These are phyloP conservation scores for Backusella tuberculispora DNA, from an alignment of 192 early-diverging fungal species.

Conservation along the genomic window DNA sequence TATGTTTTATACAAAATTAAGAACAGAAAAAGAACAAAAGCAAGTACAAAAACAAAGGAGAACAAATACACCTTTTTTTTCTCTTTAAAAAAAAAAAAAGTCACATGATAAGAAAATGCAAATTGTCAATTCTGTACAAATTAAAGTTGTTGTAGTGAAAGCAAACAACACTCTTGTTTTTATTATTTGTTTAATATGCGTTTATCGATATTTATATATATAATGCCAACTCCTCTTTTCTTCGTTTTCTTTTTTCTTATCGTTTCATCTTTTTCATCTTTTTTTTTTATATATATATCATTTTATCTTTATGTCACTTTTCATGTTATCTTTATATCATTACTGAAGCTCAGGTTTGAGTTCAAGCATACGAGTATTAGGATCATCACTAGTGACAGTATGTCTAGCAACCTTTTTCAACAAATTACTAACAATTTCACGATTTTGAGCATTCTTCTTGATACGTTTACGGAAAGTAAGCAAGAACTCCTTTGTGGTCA, in stretches of 20 bases:
- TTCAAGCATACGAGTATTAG: conserved; percentile 36
- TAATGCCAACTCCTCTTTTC: no score
- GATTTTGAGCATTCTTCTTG: conserved; percentile 53
- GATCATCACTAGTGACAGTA: conserved; percentile 30
- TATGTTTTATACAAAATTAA: not conserved
- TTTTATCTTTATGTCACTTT: no score
- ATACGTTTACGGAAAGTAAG: conserved; percentile 64
- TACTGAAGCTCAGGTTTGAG: conserved; percentile 35
- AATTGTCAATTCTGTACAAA: no score
- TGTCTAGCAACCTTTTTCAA: conserved; percentile 53
- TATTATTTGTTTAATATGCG: no score
- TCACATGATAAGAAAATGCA: no score
- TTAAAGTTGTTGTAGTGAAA: no score
- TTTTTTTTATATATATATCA: no score
- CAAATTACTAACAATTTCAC: conserved; percentile 46
- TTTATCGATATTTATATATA: no score
- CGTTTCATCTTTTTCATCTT: no score
- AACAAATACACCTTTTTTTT: not conserved
- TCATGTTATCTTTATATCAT: no score
- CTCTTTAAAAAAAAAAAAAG: not conserved
- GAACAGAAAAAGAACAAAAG: not conserved
- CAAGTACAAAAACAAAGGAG: not conserved
- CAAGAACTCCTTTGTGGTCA: conserved; percentile 70
- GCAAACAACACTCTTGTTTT: no score
- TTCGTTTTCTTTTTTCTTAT: no score